Conservation (phyloP, 2,329 filamentous ascomycete species). For the Diaporthe eres region DNA sequence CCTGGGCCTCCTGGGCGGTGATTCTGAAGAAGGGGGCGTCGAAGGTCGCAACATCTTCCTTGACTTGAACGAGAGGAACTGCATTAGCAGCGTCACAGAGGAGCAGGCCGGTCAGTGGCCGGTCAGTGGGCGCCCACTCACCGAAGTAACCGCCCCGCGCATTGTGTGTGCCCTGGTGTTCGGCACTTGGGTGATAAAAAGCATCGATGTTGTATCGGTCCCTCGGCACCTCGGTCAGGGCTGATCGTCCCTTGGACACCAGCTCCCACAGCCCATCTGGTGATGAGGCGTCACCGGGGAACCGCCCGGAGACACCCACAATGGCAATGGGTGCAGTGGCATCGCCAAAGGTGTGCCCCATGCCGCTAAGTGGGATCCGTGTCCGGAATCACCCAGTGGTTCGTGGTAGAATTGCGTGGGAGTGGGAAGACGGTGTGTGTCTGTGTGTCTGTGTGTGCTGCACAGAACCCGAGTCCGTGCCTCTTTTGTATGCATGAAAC, state of each 20-base stretch:
- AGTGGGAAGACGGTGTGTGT: neutral
- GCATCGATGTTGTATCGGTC: conserved; percentile 40
- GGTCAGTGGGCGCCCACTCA: conserved; percentile 9
- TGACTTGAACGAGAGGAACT: neutral
- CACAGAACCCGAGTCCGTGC: neutral
- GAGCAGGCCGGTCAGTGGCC: neutral
- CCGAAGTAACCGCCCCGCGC: conserved; percentile 15
- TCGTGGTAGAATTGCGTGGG: neutral
- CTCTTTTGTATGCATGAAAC: conserved; percentile 25
- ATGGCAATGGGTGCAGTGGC: conserved; percentile 9
- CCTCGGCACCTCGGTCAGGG: conserved; percentile 32
- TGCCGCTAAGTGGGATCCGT: neutral
- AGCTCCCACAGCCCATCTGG: conserved; percentile 20
- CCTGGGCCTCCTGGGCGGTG: conserved; percentile 17
- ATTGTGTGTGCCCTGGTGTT: conserved; percentile 23
- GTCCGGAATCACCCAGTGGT: neutral
- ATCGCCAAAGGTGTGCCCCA: conserved; percentile 14
- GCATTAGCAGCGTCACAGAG: conserved; percentile 25
- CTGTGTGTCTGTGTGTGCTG: neutral
- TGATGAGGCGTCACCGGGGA: conserved; percentile 27
- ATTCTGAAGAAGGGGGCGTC: conserved; percentile 1
- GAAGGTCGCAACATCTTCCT: conserved; percentile 31
- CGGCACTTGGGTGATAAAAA: conserved; percentile 35
- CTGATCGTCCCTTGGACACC: conserved; percentile 18
- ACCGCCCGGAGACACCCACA: conserved; percentile 22